Percentiles rank a stretch among this genome's conserved stretches.
phyloP scores from a whole-genome alignment of 1,139 yeast species.

The Lodderomyces orthopsilosis region DNA sequence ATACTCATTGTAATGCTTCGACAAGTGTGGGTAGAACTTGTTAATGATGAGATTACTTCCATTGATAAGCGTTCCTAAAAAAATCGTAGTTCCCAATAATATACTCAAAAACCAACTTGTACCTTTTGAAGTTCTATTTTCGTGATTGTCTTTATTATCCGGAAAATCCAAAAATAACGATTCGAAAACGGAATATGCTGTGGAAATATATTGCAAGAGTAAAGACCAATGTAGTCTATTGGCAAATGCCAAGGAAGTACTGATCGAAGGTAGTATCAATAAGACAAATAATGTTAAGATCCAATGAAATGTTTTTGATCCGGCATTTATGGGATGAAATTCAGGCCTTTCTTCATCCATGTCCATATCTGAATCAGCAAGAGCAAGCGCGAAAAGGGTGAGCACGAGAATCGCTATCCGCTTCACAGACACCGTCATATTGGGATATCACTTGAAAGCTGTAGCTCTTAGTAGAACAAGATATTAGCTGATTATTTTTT shows the following conservation, averaged over 20 bases:
- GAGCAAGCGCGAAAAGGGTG: slow-evolving; percentile 1
- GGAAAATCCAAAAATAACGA: slow-evolving; percentile 57
- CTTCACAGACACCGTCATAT: not conserved
- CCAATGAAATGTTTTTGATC: slow-evolving; percentile 65
- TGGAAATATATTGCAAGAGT: slow-evolving; percentile 44
- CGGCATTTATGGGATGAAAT: slow-evolving; percentile 48
- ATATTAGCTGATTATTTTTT: not conserved
- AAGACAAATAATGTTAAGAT: slow-evolving; percentile 44
- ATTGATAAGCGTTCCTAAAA: slow-evolving; percentile 53
- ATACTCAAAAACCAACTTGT: slow-evolving; percentile 59
- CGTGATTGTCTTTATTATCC: slow-evolving; percentile 57
- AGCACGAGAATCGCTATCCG: not conserved
- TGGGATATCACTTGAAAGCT: not conserved
- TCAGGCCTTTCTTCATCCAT: slow-evolving; percentile 37
- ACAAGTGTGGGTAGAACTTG: slow-evolving; percentile 33
- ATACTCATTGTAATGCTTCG: slow-evolving; percentile 18
- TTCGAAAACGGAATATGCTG: slow-evolving; percentile 54
- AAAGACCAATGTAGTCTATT: slow-evolving; percentile 46
- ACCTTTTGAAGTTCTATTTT: slow-evolving; percentile 63
- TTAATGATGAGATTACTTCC: slow-evolving; percentile 50
- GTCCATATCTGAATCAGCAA: slow-evolving; percentile 21
- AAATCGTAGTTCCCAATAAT: slow-evolving; percentile 45
- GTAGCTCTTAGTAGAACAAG: too few species aligned
- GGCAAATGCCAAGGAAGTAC: slow-evolving; percentile 55
- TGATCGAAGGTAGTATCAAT: slow-evolving; percentile 53